Conservation (phyloP, 2,329 filamentous ascomycete genomes). For the Trichoderma koningiopsis region DNA sequence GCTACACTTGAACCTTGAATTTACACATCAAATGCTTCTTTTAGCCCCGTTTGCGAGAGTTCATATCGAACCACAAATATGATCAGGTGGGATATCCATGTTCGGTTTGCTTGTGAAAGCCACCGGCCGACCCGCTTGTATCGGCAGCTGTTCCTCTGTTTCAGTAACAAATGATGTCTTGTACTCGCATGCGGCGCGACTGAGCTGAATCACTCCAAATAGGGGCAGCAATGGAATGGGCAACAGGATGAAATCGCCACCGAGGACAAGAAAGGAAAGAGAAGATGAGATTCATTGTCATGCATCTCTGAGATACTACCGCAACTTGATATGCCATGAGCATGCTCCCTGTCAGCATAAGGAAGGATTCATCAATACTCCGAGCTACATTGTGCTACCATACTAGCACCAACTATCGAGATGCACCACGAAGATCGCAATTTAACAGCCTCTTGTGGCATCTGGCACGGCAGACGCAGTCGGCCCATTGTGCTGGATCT, state of each 20-base stretch:
- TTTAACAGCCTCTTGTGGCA: not conserved
- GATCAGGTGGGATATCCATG: slow-evolving; percentile 1
- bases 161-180: slow-evolving; percentile 1
- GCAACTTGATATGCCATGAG: not conserved
- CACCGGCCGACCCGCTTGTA: not conserved
- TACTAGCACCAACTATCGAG: slow-evolving; percentile 1
- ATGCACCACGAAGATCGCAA: slow-evolving; percentile 14
- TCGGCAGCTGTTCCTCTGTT: not conserved
- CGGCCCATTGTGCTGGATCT: slow-evolving; percentile 16
- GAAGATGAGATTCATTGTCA: not conserved
- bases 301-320: not conserved
- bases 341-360: not conserved
- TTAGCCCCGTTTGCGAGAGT: slow-evolving; percentile 3
- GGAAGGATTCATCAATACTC: not conserved
- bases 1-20: not conserved
- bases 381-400: not conserved
- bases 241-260: not conserved
- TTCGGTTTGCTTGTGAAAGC: not conserved
- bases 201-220: not conserved
- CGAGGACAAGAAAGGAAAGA: not conserved
- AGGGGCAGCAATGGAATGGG: not conserved
- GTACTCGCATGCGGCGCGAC: not conserved
- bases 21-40: not conserved
- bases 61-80: not conserved
- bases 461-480: not conserved